Conservation (phyloP, 1,139 yeast species). For the Magnusiomyces clavatus region DNA sequence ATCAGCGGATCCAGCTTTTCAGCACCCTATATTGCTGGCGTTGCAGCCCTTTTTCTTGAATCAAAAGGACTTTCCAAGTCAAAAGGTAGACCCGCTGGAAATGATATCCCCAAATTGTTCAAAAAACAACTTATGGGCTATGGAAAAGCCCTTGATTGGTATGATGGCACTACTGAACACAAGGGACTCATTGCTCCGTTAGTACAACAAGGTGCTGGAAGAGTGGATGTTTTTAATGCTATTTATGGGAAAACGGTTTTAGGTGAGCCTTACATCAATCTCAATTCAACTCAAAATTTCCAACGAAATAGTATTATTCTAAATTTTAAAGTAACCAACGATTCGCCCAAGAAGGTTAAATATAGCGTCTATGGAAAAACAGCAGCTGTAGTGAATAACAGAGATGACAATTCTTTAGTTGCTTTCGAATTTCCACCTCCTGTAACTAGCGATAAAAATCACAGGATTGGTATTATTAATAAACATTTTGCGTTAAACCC, state of each 20-base stretch:
- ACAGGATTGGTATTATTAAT: neutral
- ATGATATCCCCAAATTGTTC: constrained; percentile 8
- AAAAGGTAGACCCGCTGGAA: constrained; percentile 5
- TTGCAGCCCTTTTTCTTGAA: constrained; percentile 18
- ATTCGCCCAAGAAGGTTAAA: constrained; percentile 10
- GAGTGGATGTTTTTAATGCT: constrained; percentile 33
- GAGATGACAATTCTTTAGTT: neutral
- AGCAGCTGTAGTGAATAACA: constrained; percentile 3
- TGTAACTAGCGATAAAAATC: neutral
- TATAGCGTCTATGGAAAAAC: constrained; percentile 13
- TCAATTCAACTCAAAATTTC: constrained; percentile 20
- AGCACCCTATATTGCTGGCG: constrained; percentile 21
- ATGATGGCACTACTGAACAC: constrained; percentile 6
- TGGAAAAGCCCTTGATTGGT: constrained; percentile 12
- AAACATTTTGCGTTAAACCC: constrained; percentile 2
- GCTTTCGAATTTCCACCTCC: constrained; percentile 7
- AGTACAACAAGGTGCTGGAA: constrained; percentile 23
- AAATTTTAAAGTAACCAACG: constrained; percentile 16
- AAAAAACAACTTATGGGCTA: constrained; percentile 13
- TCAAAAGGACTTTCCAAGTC: constrained; percentile 9
- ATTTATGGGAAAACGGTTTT: constrained; percentile 28
- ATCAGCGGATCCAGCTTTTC: constrained; percentile 15
- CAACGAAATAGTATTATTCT: constrained; percentile 12
- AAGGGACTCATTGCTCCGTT: constrained; percentile 15
- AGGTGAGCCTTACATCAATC: constrained; percentile 14